These are phyloP conservation scores for Hymenoscyphus occultus DNA, from an alignment of 2,329 filamentous ascomycete species.

Conservation along the genomic window DNA sequence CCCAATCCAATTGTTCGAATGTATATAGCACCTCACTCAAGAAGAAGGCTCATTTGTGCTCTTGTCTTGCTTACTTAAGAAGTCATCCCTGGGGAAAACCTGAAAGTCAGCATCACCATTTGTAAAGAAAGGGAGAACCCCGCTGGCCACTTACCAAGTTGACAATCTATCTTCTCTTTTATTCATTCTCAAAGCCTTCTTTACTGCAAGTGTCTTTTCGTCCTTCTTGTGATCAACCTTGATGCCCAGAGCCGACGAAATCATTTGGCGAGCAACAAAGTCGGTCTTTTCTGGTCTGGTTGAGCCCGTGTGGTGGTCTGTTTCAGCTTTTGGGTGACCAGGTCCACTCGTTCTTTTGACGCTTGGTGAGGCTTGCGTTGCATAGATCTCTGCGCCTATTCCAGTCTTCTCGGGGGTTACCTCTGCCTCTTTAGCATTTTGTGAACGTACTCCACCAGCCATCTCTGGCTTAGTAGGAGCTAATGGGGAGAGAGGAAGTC, in stretches of 20 bases:
- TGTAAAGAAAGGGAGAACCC: neutral
- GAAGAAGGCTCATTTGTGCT: neutral
- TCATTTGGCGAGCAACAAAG: slow-evolving; percentile 15
- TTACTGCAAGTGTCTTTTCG: slow-evolving; percentile 7
- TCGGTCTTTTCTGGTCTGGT: slow-evolving; percentile 15
- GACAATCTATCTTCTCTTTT: neutral
- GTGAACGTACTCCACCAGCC: neutral
- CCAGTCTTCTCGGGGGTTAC: neutral
- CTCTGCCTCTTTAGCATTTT: neutral
- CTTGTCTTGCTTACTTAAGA: neutral
- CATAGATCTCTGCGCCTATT: neutral
- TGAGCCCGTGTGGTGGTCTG: neutral
- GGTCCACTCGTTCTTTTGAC: neutral
- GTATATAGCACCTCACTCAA: neutral
- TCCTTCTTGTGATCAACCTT: slow-evolving; percentile 11
- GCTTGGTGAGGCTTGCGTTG: neutral
- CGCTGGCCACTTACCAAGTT: slow-evolving; percentile 3
- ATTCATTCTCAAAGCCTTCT: slow-evolving; percentile 5
- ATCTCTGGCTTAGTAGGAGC: neutral
- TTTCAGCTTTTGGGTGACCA: neutral
- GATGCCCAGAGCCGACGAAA: slow-evolving; percentile 14
- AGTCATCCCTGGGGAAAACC: too few species aligned
- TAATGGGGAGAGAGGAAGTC: too few species aligned
- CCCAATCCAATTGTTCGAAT: neutral
- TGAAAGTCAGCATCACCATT: neutral